These are phyloP conservation scores for Starmerella riodocensis DNA, from an alignment of 805 yeast genomes.

Conservation along the genomic window DNA sequence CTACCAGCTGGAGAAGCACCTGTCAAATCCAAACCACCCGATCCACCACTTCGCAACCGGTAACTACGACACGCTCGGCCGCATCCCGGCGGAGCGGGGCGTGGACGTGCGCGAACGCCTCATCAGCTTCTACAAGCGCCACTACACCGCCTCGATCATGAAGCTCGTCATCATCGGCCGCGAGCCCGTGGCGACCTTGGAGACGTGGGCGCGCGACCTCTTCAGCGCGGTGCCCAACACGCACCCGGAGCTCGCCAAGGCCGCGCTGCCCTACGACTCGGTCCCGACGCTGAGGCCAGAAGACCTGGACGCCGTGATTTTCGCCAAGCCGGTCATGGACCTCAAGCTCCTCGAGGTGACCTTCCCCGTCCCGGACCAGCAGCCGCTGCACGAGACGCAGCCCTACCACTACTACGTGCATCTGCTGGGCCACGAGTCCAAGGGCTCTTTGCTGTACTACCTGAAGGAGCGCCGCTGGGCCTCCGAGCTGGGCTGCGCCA, in stretches of 20 bases:
- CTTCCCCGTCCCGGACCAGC: conserved; percentile 67
- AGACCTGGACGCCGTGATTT: conserved; percentile 42
- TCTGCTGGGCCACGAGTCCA: conserved; percentile 82
- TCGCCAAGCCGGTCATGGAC: conserved; percentile 76
- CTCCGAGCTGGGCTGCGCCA: conserved; percentile 62
- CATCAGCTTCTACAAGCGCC: conserved; percentile 54
- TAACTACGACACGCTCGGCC: conserved; percentile 59
- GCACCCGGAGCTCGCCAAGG: conserved; percentile 26
- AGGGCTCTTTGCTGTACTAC: conserved; percentile 64
- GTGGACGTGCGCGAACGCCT: conserved; percentile 70
- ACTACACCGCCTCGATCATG: conserved; percentile 82
- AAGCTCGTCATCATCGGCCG: conserved; percentile 72
- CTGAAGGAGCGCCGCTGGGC: conserved; percentile 72
- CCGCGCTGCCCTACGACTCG: conserved; percentile 31
- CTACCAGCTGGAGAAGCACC: conserved; percentile 66
- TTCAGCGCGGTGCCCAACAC: conserved; percentile 45
- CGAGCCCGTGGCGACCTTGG: conserved; percentile 58
- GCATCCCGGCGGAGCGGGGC: conserved; percentile 45
- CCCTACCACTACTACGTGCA: conserved; percentile 68
- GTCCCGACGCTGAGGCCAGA: conserved; percentile 36
- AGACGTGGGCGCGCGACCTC: conserved; percentile 53
- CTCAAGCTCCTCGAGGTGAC: conserved; percentile 49
- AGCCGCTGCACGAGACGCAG: conserved; percentile 48
- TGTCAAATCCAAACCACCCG: conserved; percentile 67
- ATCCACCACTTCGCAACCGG: conserved; percentile 85